Conservation (phyloP, 192 early-diverging fungal genomes). For the Coemansia sp. region DNA sequence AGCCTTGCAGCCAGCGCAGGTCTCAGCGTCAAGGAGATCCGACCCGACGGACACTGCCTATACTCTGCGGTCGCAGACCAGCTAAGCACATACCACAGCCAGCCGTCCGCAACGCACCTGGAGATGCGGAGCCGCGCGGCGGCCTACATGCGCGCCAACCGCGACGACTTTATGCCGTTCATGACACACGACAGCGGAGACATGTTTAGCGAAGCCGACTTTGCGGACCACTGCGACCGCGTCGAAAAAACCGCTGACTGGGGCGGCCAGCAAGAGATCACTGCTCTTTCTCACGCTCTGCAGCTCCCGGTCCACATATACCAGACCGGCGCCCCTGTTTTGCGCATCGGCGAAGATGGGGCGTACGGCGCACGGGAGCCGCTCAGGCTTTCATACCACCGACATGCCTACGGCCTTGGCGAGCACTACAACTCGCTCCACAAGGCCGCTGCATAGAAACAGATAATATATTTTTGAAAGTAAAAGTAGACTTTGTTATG, state of each 20-base stretch:
- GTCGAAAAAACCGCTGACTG: conserved; percentile 82
- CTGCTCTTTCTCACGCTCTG: conserved; percentile 74
- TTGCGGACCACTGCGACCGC: conserved; percentile 71
- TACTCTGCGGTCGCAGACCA: conserved; percentile 92
- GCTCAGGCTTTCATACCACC: conserved; percentile 81
- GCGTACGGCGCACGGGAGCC: conserved; percentile 58
- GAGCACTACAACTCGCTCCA: conserved; percentile 94
- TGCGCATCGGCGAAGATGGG: conserved; percentile 84
- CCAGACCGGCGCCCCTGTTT: conserved; percentile 74
- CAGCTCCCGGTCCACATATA: conserved; percentile 81
- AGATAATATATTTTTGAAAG: neutral
- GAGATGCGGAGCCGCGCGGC: conserved; percentile 75
- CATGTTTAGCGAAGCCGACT: conserved; percentile 68
- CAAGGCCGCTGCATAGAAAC: conserved; percentile 14
- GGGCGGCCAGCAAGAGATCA: conserved; percentile 93
- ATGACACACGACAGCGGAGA: conserved; percentile 79
- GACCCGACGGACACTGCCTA: conserved; percentile 91
- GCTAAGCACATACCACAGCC: conserved; percentile 57
- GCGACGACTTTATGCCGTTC: conserved; percentile 92
- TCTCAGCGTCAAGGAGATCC: conserved; percentile 70
- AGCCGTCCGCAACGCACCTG: conserved; percentile 53
- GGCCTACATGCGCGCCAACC: conserved; percentile 72
- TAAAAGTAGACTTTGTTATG: conserved; percentile 1
- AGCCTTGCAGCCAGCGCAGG: conserved; percentile 58
- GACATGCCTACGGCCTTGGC: conserved; percentile 88